Evolutionary conservation across 208 protist genomes (phyloP), one percentile per base, ranked within the genome.

Genomic region (Herpetomonas samuelpessoai): DNA sequence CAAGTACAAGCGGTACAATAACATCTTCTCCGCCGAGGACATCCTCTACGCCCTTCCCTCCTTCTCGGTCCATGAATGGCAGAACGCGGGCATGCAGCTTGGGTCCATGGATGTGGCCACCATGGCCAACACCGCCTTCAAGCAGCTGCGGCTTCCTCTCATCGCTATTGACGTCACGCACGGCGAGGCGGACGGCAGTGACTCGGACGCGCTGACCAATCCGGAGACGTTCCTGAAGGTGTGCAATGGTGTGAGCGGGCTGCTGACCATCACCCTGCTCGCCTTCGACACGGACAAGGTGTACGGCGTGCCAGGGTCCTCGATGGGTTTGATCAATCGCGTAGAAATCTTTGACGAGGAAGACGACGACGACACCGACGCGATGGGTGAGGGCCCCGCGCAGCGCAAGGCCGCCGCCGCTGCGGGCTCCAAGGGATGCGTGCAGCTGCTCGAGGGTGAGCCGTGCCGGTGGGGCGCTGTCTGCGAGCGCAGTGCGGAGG

Each of bases 11-110:
- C 83, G 83, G 3, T 86, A 90, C 69, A 84, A 88, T 64, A 88
- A 91, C 72, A 84, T 87, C 63, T 95, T 85, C 66, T 92, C 86
- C 30, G 76, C 81, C 10, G 86, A 95, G 69, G 86, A 95, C 47
- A 81, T 95, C 50, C 70, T 95, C 22, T 95, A 95, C 71, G 54
- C 76, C 21, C 62, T 83, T 61, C 69, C 84, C 2, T 55, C 61
- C 38, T 95, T 95, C 61, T 87, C 71, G 55, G 79, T 95, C 26
- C 71, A 84, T 44, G 79, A 74, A 30, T 95, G 74, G 74, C 54
- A 54, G 30, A 73, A 38, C 25, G 49, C 56, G 54, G 66, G 53
- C 44, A 62, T 54, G 16, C 39, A 29, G 16, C 27, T 65, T 1
- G 21, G 28, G 18, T 38, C 19, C 12, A 25, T 10, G 22, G 63